Conservation (phyloP, 345 rosid species). For the Brassica rapa region DNA sequence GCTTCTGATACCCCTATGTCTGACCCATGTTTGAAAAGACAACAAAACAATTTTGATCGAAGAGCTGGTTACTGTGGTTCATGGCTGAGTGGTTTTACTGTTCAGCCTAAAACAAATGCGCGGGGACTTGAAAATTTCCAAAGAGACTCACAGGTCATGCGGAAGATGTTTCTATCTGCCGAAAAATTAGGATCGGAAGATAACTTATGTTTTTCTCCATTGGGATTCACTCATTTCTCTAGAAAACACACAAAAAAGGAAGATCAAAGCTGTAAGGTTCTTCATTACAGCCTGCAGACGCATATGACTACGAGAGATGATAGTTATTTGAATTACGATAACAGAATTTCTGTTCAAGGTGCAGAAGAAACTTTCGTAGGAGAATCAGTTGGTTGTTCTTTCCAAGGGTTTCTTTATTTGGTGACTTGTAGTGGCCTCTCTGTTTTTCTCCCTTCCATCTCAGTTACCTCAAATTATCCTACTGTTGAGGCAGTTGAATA, state of each 20-base stretch:
- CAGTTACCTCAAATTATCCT: conserved; percentile 55
- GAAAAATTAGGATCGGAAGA: conserved; percentile 64
- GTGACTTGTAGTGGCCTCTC: conserved; percentile 82
- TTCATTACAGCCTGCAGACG: conserved; percentile 60
- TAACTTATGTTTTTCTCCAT: conserved; percentile 69
- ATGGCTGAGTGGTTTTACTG: conserved; percentile 54
- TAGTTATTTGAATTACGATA: conserved; percentile 48
- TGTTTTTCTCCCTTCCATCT: conserved; percentile 81
- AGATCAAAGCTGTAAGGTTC: conserved; percentile 44
- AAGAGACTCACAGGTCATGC: conserved; percentile 44
- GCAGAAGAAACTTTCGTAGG: conserved; percentile 52
- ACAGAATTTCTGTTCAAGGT: conserved; percentile 37
- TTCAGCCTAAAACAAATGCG: conserved; percentile 44
- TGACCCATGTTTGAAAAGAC: conserved; percentile 38
- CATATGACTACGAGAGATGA: conserved; percentile 56
- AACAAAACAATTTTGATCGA: conserved; percentile 38
- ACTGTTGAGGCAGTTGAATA: conserved; percentile 61
- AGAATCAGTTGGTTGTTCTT: conserved; percentile 82
- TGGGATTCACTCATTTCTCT: conserved; percentile 77
- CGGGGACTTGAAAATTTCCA: conserved; percentile 41
- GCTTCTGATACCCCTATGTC: conserved; percentile 28
- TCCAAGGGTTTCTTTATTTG: conserved; percentile 82
- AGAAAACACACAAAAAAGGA: conserved; percentile 48
- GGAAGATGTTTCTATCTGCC: conserved; percentile 61
- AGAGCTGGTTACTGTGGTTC: conserved; percentile 42